Conservation (phyloP, 495 filamentous ascomycete species). For the Neurospora africana region DNA sequence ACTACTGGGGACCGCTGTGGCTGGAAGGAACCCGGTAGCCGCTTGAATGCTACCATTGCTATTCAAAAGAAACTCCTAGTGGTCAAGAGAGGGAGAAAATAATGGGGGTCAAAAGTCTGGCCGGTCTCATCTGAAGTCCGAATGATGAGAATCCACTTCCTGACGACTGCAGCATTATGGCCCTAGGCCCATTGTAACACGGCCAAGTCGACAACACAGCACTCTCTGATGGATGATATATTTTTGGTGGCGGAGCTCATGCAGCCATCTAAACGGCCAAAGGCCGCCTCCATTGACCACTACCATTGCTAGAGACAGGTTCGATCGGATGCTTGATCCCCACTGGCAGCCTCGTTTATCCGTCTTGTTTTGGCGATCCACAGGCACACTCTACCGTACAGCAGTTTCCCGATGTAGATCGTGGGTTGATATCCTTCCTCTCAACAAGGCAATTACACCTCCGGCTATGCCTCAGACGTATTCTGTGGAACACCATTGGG, state of each 20-base stretch:
- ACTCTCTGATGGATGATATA: background rate
- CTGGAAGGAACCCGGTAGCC: background rate
- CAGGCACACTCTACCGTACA: background rate
- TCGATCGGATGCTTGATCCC: background rate
- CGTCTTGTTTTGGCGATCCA: background rate
- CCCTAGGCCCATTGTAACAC: background rate
- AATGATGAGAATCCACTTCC: background rate
- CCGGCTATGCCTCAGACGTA: background rate
- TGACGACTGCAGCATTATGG: background rate
- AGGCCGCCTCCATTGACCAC: background rate
- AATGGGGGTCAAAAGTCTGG: background rate
- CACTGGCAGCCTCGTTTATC: background rate
- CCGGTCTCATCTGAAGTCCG: background rate
- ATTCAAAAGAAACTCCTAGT: background rate
- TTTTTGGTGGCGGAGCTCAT: background rate
- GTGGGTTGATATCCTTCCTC: background rate
- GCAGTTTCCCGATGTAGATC: background rate
- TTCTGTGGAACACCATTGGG: background rate
- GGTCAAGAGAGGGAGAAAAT: background rate
- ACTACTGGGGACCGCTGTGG: background rate
- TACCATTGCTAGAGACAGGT: background rate
- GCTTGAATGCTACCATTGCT: background rate
- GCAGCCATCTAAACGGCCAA: background rate
- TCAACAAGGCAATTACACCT: background rate
- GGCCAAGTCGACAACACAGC: background rate